Base-by-base conservation (phyloP, 106 monocot genomes). In the Dendrobium officinale region DNA sequence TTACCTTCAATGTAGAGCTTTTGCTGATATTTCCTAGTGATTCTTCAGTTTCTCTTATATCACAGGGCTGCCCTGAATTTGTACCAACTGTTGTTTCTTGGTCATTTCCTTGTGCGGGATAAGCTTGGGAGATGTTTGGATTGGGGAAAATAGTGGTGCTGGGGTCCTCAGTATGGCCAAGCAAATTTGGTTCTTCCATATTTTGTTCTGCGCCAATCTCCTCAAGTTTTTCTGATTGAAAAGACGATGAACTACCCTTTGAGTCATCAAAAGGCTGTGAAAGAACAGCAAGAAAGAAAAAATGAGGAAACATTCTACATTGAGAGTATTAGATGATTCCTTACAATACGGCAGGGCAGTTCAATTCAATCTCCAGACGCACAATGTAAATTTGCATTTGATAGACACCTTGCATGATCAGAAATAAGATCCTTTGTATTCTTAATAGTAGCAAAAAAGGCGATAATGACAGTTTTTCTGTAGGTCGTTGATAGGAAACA, bases 1-100 rank as follows among this genome's bases (percentile, higher is more conserved):
- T 56, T 15, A 45, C 81, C 33, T 87, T 77, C 66, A 79, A 83
- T 27, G n/a, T 2, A 15, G 76, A 11, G 13, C 9, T 24, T 76
- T 27, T 11, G 27, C 11, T 26, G 9, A 49, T 9, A 27, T 48
- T 47, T 27, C 2, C 5, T 19, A 20, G 40, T 24, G 27, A 76
- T 76, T 76, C 26, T 26, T 47, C 48, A 51, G 20, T 5, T 41
- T 75, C 75, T 79, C 61, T 75, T 51, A 15, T 10, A 51, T 51
- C 51, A 51, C 13, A 51, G 2, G 16, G 51, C 51, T 51, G 51
- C 51, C 15, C 51, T 51, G 13, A 0, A 51, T 51, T 51, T 51
- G 15, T 16, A 13, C 13, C 10, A 22, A n/a, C 64, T 26, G 20
- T 24, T 22, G 24, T 66, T 19, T 29, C 22, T 42, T 79, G 48